Evolutionary conservation across 257 asterid genomes (phyloP), one percentile per base, ranked within the genome.

Genomic region (Nicotiana undulata): DNA sequence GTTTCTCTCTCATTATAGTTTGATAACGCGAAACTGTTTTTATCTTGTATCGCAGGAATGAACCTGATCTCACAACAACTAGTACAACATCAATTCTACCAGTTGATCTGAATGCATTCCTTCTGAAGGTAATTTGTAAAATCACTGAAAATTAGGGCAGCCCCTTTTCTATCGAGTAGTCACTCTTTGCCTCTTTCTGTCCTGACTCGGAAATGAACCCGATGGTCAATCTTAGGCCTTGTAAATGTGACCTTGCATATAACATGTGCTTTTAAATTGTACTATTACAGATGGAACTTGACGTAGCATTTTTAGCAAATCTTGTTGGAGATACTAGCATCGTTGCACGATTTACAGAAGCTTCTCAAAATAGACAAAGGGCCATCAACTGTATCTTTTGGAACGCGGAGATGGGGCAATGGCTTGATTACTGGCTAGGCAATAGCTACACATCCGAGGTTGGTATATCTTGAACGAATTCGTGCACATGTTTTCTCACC

Each of bases 391-490:
- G 97, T 68, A 70, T 92, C 55, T 70, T 92, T 18, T 95, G 99
- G 99, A 90, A 91, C 12, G 11, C 77, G 0, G 93, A 91, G 76
- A 90, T 75, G 89, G 85, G 90, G 26, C 99, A 95, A 34, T 95
- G 99, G 99, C 85, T 89, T 37, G 99, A 95, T 88, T 93, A 91
- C 87, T 92, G 97, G 98, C 83, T 95, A 64, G 67, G 18, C 63
- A 76, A 79, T 65, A 77, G 80, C 65, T 56, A 79, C 34, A 63
- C 37, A 72, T 82, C 84, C 16, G 63, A 92, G 88, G 93, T 90
- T 90, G 74, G 80, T 66, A 10, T 76, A 31, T 63, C 1, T 1
- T 26, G 37, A 12, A 55, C 0, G 4, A 11, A 29, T 76, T 56
- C 26, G 2, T 17, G 20, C 20, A 49, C 0, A 12, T 61, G 34